Conservation (phyloP, 768 basidiomycete genomes). For the Fomitopsis serialis region DNA sequence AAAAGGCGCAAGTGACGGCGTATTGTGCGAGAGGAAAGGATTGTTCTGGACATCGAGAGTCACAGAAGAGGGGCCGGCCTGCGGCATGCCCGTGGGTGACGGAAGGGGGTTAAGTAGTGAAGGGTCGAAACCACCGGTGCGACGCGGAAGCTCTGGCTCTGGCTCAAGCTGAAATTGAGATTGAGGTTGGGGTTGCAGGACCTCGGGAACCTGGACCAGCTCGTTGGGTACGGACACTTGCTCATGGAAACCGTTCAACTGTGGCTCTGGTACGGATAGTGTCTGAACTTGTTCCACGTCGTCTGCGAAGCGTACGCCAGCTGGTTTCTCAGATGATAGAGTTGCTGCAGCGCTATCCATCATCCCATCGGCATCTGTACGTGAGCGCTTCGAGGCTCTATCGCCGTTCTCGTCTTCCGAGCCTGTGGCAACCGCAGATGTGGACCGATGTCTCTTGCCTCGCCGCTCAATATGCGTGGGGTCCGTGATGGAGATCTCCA, state of each 20-base stretch:
- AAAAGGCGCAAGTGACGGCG: background rate
- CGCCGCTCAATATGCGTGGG: constrained; percentile 68
- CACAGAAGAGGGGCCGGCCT: constrained; percentile 4
- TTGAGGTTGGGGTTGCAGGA: background rate
- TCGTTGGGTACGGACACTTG: too few species aligned
- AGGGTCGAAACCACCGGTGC: constrained; percentile 43
- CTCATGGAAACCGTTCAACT: background rate
- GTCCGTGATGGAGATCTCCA: constrained; percentile 61
- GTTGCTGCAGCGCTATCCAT: constrained; percentile 39
- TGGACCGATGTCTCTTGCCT: constrained; percentile 65
- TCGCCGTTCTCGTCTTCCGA: constrained; percentile 50
- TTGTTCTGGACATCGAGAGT: constrained; percentile 3
- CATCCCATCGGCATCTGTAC: constrained; percentile 34
- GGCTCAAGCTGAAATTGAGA: background rate
- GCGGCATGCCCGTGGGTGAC: constrained; percentile 7
- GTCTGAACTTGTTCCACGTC: constrained; percentile 13
- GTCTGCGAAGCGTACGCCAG: constrained; percentile 48
- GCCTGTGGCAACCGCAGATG: constrained; percentile 42
- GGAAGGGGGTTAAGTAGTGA: constrained; percentile 48
- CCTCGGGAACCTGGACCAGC: too few species aligned
- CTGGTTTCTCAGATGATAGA: constrained; percentile 27
- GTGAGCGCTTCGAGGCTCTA: constrained; percentile 54
- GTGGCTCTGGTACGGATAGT: constrained; percentile 11
- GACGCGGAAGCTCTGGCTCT: constrained; percentile 14
- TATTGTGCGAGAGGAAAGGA: constrained; percentile 8